Base-by-base conservation (phyloP, 2,329 filamentous ascomycete genomes). In the Epichloe hybrida region DNA sequence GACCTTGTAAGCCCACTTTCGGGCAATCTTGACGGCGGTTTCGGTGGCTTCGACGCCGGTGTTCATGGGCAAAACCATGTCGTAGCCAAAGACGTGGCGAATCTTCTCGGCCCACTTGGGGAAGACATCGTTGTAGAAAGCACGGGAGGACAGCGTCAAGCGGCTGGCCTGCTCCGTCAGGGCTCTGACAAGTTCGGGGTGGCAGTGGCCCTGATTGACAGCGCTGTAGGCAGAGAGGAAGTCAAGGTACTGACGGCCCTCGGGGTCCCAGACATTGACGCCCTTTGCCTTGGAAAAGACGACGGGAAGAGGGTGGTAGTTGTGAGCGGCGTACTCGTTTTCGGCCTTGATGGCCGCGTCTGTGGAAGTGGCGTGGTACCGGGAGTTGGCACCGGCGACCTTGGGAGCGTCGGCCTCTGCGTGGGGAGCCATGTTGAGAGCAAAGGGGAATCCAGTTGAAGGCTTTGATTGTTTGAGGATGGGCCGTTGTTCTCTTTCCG, bases 41-140 rank as follows among this genome's bases (percentile, higher is more conserved):
- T 97, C 91, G 37, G 95, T 89, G 8, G 91, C 91, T 71, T 97
- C 91, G 21, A 91, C 91, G 53, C 91, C 91, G 2, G 91, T 97
- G 74, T 96, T 96, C 90, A 97, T 96, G 57, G 91, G 91, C 67
- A 97, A 71, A 36, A 95, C 88, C 91, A 96, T 96, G 69, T 97
- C 91, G 66, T 94, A 97, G 55, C 88, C 89, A 66, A 96, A 95
- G 65, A 87, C 83, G 58, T 80, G 71, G 59, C 87, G 90, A 56
- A 95, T 84, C 71, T 93, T 95, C 70, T 95, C 84, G 6, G 91
- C 91, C 76, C 95, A 97, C 57, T 85, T 83, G 52, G 91, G 91
- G 72, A 97, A 97, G 56, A 97, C 93, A 73, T 97, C 91, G 67
- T 97, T 98, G 77, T 97, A 84, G 73, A 97, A 98, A 48, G 93